Evolutionary conservation across 164 flowering plant genomes (phyloP).

Genomic region (Sedum album): DNA sequence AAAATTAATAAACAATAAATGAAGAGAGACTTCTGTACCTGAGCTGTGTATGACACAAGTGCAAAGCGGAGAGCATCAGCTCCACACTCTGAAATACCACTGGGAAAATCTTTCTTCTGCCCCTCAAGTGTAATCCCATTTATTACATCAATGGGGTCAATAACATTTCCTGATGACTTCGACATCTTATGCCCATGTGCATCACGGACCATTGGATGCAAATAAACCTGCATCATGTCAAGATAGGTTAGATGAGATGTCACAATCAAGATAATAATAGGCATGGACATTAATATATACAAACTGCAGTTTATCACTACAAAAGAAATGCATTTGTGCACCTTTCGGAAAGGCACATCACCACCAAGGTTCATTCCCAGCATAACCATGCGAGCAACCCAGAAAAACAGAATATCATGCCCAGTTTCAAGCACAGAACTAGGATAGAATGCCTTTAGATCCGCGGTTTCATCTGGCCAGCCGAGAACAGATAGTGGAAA

Average conservation of each 20-base stretch:
- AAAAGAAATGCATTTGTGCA: conserved; percentile 15
- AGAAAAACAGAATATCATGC: conserved; percentile 89
- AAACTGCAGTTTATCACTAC: background rate
- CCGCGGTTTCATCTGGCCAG: conserved; percentile 88
- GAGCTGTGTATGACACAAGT: too few species aligned
- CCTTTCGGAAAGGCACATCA: conserved; percentile 90
- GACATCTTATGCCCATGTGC: conserved; percentile 99
- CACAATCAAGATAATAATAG: conserved; percentile 6
- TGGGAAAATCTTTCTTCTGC: too few species aligned
- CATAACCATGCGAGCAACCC: conserved; percentile 96
- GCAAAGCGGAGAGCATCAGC: conserved; percentile 90
- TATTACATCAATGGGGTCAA: conserved; percentile 93
- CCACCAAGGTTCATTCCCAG: conserved; percentile 79
- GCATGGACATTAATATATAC: background rate
- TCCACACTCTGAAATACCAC: conserved; percentile 88
- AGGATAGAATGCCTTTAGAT: conserved; percentile 81
- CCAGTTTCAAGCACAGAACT: conserved; percentile 96
- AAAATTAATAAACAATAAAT: too few species aligned
- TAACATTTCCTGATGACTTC: conserved; percentile 90
- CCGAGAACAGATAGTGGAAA: conserved; percentile 90
- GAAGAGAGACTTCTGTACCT: too few species aligned
- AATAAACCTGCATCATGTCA: conserved; percentile 27
- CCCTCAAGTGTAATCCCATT: conserved; percentile 71
- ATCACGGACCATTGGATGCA: conserved; percentile 98
- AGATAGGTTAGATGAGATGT: too few species aligned